Conservation (phyloP, 257 asterid species). For the Striga asiatica region DNA sequence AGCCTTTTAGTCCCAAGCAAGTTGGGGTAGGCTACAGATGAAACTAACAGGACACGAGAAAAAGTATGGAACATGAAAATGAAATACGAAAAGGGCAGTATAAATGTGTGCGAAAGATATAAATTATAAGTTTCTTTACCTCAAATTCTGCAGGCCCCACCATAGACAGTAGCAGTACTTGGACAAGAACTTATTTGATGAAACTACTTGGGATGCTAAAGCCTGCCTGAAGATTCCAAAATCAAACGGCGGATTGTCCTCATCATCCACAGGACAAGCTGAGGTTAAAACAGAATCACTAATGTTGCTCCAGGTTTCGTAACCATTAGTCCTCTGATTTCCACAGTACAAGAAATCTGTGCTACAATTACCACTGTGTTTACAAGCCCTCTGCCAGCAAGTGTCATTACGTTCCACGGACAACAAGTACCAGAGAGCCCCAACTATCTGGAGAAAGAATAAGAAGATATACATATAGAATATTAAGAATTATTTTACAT, state of each 20-base stretch:
- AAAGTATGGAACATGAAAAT: neutral
- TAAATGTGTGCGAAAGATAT: neutral
- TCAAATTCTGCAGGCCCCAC: slow-evolving; percentile 99
- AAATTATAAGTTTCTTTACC: slow-evolving; percentile 33
- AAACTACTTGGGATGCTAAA: slow-evolving; percentile 65
- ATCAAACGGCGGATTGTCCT: slow-evolving; percentile 59
- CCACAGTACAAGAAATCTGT: slow-evolving; percentile 81
- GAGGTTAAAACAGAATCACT: slow-evolving; percentile 36
- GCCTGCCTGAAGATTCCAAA: slow-evolving; percentile 93
- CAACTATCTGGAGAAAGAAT: slow-evolving; percentile 73
- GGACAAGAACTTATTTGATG: slow-evolving; percentile 50
- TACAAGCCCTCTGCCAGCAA: slow-evolving; percentile 96
- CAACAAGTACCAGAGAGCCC: slow-evolving; percentile 97
- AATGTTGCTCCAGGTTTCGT: slow-evolving; percentile 42
- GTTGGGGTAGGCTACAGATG: too few relatives aligned
- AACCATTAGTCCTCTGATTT: slow-evolving; percentile 45
- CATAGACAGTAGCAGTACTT: slow-evolving; percentile 94
- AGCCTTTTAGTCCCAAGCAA: too few relatives aligned
- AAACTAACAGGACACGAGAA: neutral
- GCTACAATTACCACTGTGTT: slow-evolving; percentile 27
- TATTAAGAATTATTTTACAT: too few relatives aligned
- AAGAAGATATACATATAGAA: neutral
- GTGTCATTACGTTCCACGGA: slow-evolving; percentile 89
- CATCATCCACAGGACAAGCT: slow-evolving; percentile 57
- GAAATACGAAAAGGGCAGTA: neutral